Evolutionary conservation across 345 rosid genomes (phyloP), one percentile per base, ranked within the genome.

Genomic region (Sonneratia caseolaris): DNA sequence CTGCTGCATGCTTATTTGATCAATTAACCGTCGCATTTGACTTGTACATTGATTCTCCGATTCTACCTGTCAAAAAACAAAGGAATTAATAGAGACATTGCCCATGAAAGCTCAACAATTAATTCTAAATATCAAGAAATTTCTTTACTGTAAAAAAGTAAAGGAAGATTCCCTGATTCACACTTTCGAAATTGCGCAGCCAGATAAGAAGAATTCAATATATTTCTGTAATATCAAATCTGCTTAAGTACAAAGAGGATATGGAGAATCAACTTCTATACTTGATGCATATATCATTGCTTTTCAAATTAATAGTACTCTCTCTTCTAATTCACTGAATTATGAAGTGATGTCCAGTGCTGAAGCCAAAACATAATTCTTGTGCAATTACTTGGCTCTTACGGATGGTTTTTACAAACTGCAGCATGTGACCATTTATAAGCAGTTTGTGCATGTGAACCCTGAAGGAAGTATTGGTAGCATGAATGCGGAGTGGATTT

Each of bases 1-100:
- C 70, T 91, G 98, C 71, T 87, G 94, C 22, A 73, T 77, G 81
- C 97, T 91, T 21, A 89, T 89, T 81, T 92, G 91, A 80, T 95
- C 98, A 49, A 89, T 89, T 11, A 95, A 83, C 12, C 83, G 66
- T 48, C 87, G 84, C 89, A 80, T 81, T 86, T 92, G 92, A 81
- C 85, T 84, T 3, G 96, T 83, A 72, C 97, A 92, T 69, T 82
- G 90, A 76, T 78, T 87, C 81, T 95, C 97, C 0, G 97, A 83
- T 73, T 95, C 98, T 75, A 95, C 74, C 96, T 94, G 78, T 71
- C 24, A 64, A 57, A 37, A 66, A 21, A 70, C 2, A 37, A 64
- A 37, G 7, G 57, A 16, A 67, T 71, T 24, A 37, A 27, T 21
- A 64, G 21, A 37, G 16, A 61, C 32, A 16, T 27, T 51, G 22